Conservation (phyloP, 2,329 filamentous ascomycete species). For the Cercospora citrullina region DNA sequence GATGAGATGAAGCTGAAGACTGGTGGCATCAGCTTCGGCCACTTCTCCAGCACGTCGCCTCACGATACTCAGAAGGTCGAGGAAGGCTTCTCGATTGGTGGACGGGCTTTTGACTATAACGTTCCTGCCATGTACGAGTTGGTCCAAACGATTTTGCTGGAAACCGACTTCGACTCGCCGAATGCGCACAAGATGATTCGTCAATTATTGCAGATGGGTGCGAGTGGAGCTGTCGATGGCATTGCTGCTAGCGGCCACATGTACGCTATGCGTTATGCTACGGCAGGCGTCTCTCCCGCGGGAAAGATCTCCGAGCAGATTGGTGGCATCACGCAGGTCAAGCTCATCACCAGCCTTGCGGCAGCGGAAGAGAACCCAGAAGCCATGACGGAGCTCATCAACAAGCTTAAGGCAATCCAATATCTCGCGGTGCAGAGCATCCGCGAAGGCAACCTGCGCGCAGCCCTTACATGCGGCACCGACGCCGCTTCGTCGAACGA, state of each 20-base stretch:
- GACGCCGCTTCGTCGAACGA: slow-evolving; percentile 73
- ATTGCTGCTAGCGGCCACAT: slow-evolving; percentile 88
- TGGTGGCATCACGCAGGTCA: slow-evolving; percentile 86
- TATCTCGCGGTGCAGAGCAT: slow-evolving; percentile 67
- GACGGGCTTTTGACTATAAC: slow-evolving; percentile 86
- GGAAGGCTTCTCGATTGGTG: slow-evolving; percentile 81
- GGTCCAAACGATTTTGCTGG: slow-evolving; percentile 73
- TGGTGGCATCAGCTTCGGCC: slow-evolving; percentile 81
- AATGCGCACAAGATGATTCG: slow-evolving; percentile 79
- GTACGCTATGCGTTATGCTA: slow-evolving; percentile 80
- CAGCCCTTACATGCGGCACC: slow-evolving; percentile 80
- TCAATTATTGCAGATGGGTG: slow-evolving; percentile 80
- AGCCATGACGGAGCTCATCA: slow-evolving; percentile 57
- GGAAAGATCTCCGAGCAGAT: slow-evolving; percentile 78
- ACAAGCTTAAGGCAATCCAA: slow-evolving; percentile 84
- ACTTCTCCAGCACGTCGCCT: slow-evolving; percentile 79
- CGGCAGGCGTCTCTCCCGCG: slow-evolving; percentile 72
- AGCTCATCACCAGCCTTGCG: slow-evolving; percentile 77
- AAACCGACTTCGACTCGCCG: slow-evolving; percentile 85
- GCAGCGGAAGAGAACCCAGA: slow-evolving; percentile 71
- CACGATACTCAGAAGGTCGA: slow-evolving; percentile 67
- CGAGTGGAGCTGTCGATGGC: slow-evolving; percentile 86
- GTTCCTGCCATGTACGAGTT: slow-evolving; percentile 89
- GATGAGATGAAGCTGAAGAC: slow-evolving; percentile 96
- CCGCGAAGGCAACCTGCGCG: slow-evolving; percentile 62